Evolutionary conservation across 176 grass and related monocot species (phyloP), one percentile per base, ranked within the genome.

Genomic region (Tuctoria greenei): DNA sequence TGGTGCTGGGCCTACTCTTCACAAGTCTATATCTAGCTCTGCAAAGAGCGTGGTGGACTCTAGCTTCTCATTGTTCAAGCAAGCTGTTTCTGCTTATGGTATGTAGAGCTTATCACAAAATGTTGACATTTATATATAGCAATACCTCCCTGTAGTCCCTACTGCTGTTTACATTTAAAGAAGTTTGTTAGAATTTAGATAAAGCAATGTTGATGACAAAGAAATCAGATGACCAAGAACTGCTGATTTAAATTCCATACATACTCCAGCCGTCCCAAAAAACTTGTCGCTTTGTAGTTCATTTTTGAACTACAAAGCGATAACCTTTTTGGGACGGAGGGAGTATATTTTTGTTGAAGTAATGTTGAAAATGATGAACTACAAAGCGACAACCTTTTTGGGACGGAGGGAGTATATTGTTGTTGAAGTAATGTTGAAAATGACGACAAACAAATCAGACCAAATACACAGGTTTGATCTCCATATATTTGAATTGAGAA

Each of bases 1-100:
- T 24, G 87, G 87, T 31, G 77, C 89, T n/a, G 96, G 96, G 13
- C 73, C 85, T 58, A 99, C 92, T 40, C 96, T 99, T 79, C 89
- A 88, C 65, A 88, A 90, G 40, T 82, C 71, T 43, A 99, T 99
- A 62, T 65, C 74, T 75, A 71, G 45, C 41, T 85, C 92, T 41
- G 78, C 78, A 21, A 99, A 90, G 67, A 79, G 73, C 1, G 87
- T 99, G 17, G 31, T 90, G 11, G 87, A 99, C 35, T 88, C 83
- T 37, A 99, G 96, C 79, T 60, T 95, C 71, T 84, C 85, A 11
- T 72, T 99, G 71, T 94, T 95, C 90, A 86, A 71, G 56, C 85
- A 90, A 83, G 82, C 96, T 41, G 71, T 99, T 74, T 92, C 80
- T 61, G 82, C 87, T 26, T 95, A 67, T 1, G 92, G 89, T 99